phyloP scores from a whole-genome alignment of 2,329 filamentous ascomycete species.

The Verticillium isaacii region DNA sequence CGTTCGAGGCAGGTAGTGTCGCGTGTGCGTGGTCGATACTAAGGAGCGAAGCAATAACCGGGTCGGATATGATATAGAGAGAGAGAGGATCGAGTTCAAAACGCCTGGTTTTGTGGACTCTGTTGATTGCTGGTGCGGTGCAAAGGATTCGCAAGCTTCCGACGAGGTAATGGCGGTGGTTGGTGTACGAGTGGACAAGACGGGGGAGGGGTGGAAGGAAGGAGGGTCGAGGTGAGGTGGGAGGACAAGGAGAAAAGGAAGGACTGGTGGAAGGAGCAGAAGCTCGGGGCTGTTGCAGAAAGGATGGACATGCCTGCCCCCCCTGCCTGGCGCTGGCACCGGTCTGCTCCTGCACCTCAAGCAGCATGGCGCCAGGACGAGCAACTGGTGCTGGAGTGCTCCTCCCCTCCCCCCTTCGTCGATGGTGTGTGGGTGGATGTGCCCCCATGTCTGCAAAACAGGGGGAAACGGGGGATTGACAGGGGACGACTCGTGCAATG shows the following conservation, averaged over 20 bases:
- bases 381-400: background rate
- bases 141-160: background rate
- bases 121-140: background rate
- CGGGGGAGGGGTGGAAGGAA: background rate
- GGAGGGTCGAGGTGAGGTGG: background rate
- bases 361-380: background rate
- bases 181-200: background rate
- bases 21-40: background rate
- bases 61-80: background rate
- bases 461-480: background rate
- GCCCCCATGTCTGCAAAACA: background rate
- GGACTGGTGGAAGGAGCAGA: background rate
- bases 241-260: background rate
- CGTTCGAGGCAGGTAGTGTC: background rate
- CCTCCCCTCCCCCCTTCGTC: background rate
- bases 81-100: constrained; percentile 4
- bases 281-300: background rate
- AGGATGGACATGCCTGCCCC: background rate
- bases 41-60: background rate
- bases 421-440: background rate
- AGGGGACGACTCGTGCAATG: background rate
- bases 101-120: constrained; percentile 1
- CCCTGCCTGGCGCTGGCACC: background rate
- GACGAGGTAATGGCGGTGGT: background rate
- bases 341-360: background rate